Evolutionary conservation across 495 filamentous ascomycete genomes (phyloP).

Genomic region (Corynascus novoguineensis): DNA sequence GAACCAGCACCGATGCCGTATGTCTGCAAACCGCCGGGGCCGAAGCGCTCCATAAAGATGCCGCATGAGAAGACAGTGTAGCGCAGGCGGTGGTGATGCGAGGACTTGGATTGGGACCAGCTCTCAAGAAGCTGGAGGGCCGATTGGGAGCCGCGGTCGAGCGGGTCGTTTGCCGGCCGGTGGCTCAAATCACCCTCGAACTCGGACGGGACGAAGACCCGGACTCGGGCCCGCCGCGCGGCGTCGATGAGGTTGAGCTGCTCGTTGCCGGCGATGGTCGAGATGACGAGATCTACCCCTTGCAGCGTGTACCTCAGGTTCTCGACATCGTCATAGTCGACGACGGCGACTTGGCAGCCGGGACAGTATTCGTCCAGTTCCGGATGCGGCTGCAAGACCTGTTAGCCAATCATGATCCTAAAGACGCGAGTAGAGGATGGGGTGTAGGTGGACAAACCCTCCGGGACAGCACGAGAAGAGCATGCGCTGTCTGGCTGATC

Average conservation of each 20-base stretch:
- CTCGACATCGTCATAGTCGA: constrained; percentile 55
- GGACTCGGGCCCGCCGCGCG: constrained; percentile 57
- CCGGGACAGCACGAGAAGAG: constrained; percentile 63
- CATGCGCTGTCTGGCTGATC: constrained; percentile 55
- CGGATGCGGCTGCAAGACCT: constrained; percentile 23
- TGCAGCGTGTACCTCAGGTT: constrained; percentile 57
- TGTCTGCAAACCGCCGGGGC: constrained; percentile 53
- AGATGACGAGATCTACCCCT: constrained; percentile 70
- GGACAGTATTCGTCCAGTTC: constrained; percentile 38
- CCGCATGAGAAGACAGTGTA: constrained; percentile 68
- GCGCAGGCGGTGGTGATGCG: constrained; percentile 51
- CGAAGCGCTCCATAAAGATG: constrained; percentile 71
- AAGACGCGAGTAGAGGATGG: not conserved
- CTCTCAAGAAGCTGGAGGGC: constrained; percentile 53
- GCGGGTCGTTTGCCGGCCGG: constrained; percentile 51
- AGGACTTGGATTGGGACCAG: constrained; percentile 35
- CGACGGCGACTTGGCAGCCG: constrained; percentile 55
- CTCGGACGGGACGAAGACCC: constrained; percentile 67
- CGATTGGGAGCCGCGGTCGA: constrained; percentile 41
- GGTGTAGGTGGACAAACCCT: constrained; percentile 38
- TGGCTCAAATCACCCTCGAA: constrained; percentile 57
- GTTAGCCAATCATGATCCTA: constrained; percentile 4
- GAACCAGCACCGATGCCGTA: constrained; percentile 48
- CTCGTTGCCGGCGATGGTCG: constrained; percentile 58
- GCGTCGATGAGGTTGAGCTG: constrained; percentile 71